Evolutionary conservation across 495 filamentous ascomycete species (phyloP), one percentile per base, ranked within the genome.

Genomic region (Hypoxylon crocopeplum): DNA sequence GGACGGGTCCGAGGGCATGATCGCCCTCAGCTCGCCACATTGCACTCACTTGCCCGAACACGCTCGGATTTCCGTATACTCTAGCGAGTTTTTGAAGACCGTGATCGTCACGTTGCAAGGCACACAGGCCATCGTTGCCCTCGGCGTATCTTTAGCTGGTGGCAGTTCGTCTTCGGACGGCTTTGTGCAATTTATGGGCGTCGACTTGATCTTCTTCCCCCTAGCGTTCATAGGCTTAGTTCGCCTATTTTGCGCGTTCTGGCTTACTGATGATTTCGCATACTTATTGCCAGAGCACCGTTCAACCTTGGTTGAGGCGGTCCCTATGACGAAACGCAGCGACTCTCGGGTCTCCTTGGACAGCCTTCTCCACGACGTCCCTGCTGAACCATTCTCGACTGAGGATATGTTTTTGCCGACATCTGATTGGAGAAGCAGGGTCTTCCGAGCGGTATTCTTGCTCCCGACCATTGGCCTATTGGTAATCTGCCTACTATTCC

Each of bases 1-100:
- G 69, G 68, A 72, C 47, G 67, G 71, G 12, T 66, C 67, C 1
- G 64, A 72, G 40, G 61, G 62, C 32, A 69, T 74, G 59, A 51
- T 65, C 12, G 32, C 41, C 10, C 34, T 19, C 2, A 60, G 68
- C 38, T 47, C 38, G 8, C n/a, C 48, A 4, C 47, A 59, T 20
- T 57, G 47, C 19, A 44, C 52, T 2, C 48, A 41, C 27, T 20
- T 64, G 7, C 66, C 68, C 6, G 45, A 59, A 5, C 44, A 42
- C 7, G 4, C 41, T 2, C 24, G 46, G 2, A 36, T 57, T 5
- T 16, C 36, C 7, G 29, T 66, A 1, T 30, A 69, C 15, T 64
- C 60, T 2, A 12, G 29, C 6, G 60, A 68, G 11, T 46, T 44
- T 1, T 8, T 54, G n/a, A 68, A 60, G 34, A 64, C 56, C 1